Conservation (phyloP, 768 basidiomycete species). For the Auriscalpium microsporum region DNA sequence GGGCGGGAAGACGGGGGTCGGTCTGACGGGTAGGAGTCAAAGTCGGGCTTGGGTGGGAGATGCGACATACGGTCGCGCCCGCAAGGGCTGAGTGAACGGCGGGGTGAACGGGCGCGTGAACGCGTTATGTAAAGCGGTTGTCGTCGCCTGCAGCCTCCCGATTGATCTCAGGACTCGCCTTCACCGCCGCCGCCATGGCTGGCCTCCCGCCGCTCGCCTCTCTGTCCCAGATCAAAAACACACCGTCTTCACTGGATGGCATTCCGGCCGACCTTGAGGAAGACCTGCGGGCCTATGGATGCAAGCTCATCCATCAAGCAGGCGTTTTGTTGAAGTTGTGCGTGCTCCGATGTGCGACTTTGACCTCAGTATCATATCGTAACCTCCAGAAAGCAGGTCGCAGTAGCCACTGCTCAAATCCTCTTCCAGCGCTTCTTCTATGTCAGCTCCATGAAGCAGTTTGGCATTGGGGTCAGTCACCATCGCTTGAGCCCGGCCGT, state of each 20-base stretch:
- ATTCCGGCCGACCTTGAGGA: conserved; percentile 76
- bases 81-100: neutral
- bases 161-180: neutral
- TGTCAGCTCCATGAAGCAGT: conserved; percentile 90
- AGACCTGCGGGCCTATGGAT: conserved; percentile 84
- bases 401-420: conserved; percentile 93
- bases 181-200: conserved; percentile 1
- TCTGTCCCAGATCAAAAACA: conserved; percentile 63
- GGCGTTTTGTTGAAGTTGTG: conserved; percentile 88
- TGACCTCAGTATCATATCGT: conserved; percentile 2
- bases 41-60: conserved; percentile 27
- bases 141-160: conserved; percentile 11
- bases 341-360: conserved; percentile 19
- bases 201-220: conserved; percentile 76
- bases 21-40: conserved; percentile 19
- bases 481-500: neutral
- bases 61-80: conserved; percentile 18
- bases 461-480: conserved; percentile 76
- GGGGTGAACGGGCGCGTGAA: neutral
- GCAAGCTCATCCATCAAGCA: conserved; percentile 91
- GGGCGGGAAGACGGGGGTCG: conserved; percentile 11
- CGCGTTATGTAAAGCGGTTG: neutral
- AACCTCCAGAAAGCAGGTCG: conserved; percentile 80
- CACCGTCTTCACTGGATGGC: conserved; percentile 78
- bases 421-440: conserved; percentile 97